phyloP scores from a whole-genome alignment of 1,284 basidiomycete species.

The Ceratobasidium sp. region DNA sequence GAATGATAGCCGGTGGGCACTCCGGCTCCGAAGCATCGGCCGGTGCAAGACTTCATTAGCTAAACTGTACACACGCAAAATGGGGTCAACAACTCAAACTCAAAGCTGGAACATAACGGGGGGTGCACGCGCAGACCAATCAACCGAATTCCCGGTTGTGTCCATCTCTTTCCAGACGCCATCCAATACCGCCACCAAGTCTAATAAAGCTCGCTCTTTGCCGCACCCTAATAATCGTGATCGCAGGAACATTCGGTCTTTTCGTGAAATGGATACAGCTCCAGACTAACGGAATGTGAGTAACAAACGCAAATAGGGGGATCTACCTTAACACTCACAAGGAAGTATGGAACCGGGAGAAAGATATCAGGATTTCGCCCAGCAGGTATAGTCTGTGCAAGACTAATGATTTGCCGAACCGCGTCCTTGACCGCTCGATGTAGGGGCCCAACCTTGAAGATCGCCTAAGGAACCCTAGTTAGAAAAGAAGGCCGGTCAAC shows the following conservation, averaged over 20 bases:
- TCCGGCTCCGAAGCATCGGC: neutral
- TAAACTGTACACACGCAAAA: constrained; percentile 34
- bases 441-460: constrained; percentile 41
- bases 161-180: constrained; percentile 43
- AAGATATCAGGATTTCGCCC: constrained; percentile 44
- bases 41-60: constrained; percentile 22
- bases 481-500: neutral
- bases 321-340: constrained; percentile 1
- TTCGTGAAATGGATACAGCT: constrained; percentile 38
- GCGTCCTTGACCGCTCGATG: constrained; percentile 40
- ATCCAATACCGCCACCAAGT: constrained; percentile 34
- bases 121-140: constrained; percentile 42
- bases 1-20: neutral
- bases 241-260: constrained; percentile 41
- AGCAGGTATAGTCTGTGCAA: constrained; percentile 43
- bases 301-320: neutral
- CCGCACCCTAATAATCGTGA: constrained; percentile 35
- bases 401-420: constrained; percentile 43
- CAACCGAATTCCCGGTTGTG: constrained; percentile 40
- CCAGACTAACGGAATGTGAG: constrained; percentile 30
- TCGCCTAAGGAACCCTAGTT: constrained; percentile 20
- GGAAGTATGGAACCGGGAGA: constrained; percentile 38
- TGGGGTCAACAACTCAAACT: constrained; percentile 11
- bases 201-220: constrained; percentile 39
- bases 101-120: constrained; percentile 43